Conservation (phyloP, 2,329 filamentous ascomycete genomes). For the Calonectria multiphialidica region DNA sequence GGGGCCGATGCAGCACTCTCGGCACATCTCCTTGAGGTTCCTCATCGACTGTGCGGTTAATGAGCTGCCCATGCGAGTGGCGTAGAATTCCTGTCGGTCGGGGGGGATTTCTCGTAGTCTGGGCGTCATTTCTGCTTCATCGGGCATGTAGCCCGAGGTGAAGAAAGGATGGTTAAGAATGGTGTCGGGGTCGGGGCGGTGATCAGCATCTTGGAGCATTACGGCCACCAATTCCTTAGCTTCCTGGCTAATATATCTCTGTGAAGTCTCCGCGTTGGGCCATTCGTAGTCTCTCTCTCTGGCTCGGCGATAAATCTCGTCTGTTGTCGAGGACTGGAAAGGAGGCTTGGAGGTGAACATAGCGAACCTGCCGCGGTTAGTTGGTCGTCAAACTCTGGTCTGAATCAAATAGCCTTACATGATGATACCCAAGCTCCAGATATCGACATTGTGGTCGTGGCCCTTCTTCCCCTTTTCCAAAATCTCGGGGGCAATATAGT, state of each 20-base stretch:
- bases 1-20: constrained; percentile 69
- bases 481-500: constrained; percentile 98
- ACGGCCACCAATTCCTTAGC: constrained; percentile 83
- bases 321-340: constrained; percentile 91
- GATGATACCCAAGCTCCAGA: constrained; percentile 98
- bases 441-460: constrained; percentile 97
- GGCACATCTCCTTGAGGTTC: constrained; percentile 69
- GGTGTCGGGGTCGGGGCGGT: constrained; percentile 79
- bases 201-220: constrained; percentile 81
- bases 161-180: constrained; percentile 88
- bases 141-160: constrained; percentile 79
- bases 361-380: constrained; percentile 74
- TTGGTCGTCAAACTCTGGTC: constrained; percentile 17
- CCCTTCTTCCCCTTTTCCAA: constrained; percentile 93
- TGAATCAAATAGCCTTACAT: constrained; percentile 70
- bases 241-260: constrained; percentile 79
- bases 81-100: constrained; percentile 69
- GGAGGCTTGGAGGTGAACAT: constrained; percentile 97
- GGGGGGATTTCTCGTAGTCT: constrained; percentile 70
- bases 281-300: constrained; percentile 82
- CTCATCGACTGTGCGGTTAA: constrained; percentile 60
- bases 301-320: constrained; percentile 84
- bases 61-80: constrained; percentile 58
- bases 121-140: constrained; percentile 67
- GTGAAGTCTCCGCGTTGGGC: constrained; percentile 75